A percentile compares a stretch with the other conserved stretches of the same genome.
phyloP scores from a whole-genome alignment of 1,284 basidiomycete genomes.

The Rhodofomes roseus region DNA sequence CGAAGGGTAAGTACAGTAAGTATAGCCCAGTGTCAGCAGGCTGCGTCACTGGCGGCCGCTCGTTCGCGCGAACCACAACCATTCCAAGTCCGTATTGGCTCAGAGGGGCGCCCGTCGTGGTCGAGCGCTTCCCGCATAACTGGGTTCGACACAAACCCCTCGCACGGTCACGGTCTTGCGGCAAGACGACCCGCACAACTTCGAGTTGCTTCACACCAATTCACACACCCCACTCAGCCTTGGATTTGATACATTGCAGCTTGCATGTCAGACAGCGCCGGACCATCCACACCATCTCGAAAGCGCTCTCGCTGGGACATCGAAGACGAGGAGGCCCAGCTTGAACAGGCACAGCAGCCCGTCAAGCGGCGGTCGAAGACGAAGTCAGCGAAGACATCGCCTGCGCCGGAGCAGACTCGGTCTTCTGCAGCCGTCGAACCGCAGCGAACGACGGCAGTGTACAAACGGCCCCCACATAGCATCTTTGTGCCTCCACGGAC shows the following conservation, averaged over 20 bases:
- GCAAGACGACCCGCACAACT: too few species aligned
- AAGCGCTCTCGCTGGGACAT: constrained; percentile 75
- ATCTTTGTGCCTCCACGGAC: constrained; percentile 72
- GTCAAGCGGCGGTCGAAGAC: constrained; percentile 23
- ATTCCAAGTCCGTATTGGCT: too few species aligned
- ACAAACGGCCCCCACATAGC: constrained; percentile 42
- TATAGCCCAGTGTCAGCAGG: too few species aligned
- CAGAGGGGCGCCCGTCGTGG: too few species aligned
- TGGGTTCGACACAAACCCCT: too few species aligned
- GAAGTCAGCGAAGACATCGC: constrained; percentile 10
- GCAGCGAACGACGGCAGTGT: constrained; percentile 11
- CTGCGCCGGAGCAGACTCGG: constrained; percentile 12
- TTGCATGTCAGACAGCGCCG: constrained; percentile 17
- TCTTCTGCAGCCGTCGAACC: not conserved
- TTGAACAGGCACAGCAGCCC: constrained; percentile 14
- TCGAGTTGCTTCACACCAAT: not conserved
- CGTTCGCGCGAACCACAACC: too few species aligned
- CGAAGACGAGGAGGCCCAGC: constrained; percentile 32
- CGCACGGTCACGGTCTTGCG: too few species aligned
- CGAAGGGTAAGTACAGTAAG: too few species aligned
- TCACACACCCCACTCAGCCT: not conserved
- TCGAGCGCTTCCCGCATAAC: too few species aligned
- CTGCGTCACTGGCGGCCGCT: too few species aligned
- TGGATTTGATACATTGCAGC: not conserved
- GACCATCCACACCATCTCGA: constrained; percentile 40